Evolutionary conservation across 2,329 filamentous ascomycete genomes (phyloP).

Genomic region (Aspergillus novofumigatus): DNA sequence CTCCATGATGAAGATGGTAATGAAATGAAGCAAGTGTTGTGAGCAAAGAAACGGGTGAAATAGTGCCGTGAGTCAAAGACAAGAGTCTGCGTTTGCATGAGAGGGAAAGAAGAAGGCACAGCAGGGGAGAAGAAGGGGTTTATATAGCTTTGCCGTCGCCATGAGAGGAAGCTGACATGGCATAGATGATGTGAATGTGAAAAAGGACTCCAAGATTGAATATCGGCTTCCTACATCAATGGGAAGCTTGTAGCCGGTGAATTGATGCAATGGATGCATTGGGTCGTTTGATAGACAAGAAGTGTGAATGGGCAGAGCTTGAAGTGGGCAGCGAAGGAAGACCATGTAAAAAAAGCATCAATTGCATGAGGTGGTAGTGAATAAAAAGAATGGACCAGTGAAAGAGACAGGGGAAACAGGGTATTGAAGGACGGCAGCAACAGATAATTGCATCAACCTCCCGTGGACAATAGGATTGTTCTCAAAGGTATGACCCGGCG

Average conservation of each 20-base stretch:
- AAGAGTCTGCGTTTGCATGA: background rate
- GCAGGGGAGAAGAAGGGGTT: background rate
- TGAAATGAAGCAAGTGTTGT: conserved; percentile 2
- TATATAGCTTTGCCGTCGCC: background rate
- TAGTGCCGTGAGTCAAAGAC: background rate
- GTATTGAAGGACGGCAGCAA: background rate
- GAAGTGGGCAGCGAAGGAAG: background rate
- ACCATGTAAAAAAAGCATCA: background rate
- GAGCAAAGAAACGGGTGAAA: background rate
- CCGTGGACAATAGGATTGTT: background rate
- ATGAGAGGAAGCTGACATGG: background rate
- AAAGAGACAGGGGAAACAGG: background rate
- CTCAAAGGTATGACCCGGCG: background rate
- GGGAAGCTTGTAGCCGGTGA: conserved; percentile 10
- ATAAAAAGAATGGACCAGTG: background rate
- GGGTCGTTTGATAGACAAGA: conserved; percentile 8
- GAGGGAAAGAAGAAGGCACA: background rate
- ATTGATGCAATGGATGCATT: conserved; percentile 7
- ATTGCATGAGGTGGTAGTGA: background rate
- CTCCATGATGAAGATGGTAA: conserved; percentile 15
- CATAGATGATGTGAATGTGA: conserved; percentile 1
- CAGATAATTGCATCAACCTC: background rate
- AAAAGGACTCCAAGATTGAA: conserved; percentile 7
- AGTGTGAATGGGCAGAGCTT: conserved; percentile 9
- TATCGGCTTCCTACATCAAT: conserved; percentile 14